Evolutionary conservation across 495 filamentous ascomycete species (phyloP), one percentile per base, ranked within the genome.

Genomic region (Tuber brumale): DNA sequence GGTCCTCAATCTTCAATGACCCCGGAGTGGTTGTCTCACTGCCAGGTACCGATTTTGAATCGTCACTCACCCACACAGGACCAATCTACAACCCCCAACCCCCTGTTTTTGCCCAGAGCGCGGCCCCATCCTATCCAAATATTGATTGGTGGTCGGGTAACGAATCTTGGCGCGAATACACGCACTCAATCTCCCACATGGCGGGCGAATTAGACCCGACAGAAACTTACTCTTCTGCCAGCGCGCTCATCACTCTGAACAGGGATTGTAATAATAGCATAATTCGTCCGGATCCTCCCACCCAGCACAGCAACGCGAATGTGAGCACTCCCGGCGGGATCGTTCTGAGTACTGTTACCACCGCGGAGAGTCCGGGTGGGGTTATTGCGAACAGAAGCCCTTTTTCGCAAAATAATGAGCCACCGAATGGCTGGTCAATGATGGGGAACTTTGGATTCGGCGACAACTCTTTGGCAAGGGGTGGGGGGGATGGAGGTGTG

Each of bases 121-220:
- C 57, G 18, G 14, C 57, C 12, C 57, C 57, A 19, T 66, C 57
- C 8, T 66, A 66, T 35, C 57, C 57, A 31, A 45, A 19, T 19
- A 5, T 31, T 0, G 57, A 66, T 66, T 80, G 80, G 74, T 82
- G 80, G 79, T 71, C 76, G 1, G 81, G 81, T 5, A 77, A 82
- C 70, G 81, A 82, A 74, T 76, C 80, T 23, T 82, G 81, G 81
- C 72, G 81, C 37, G 80, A 82, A 51, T 82, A 82, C 46, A 73
- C 74, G 12, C 81, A 82, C 35, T 76, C 70, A 27, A 82, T 82
- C n/a, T 79, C 79, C 16, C 78, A 74, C 66, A 81, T 82, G 74
- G 80, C 78, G n/a, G 80, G 78, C 41, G 78, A 82, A 61, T 41
- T 82, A 9, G 81, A 81, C 43, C 81, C 81, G 19, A 82, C 74